Base-by-base conservation (phyloP, 345 rosid genomes). In the Acer yangbiense region DNA sequence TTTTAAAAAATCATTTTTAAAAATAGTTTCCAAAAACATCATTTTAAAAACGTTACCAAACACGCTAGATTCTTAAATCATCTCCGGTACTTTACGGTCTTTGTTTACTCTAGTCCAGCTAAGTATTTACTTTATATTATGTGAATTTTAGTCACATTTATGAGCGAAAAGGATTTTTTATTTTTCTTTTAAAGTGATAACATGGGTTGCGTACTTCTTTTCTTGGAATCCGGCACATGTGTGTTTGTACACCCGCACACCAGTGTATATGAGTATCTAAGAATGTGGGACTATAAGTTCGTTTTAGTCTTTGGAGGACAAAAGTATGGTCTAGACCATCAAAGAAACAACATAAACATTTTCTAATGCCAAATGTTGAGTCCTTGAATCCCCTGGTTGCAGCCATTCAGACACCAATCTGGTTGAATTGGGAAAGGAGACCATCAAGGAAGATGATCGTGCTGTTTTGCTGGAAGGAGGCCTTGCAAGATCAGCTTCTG, bases 381-480 rank as follows among this genome's bases (percentile, higher is more conserved):
- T 76, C 8, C 7, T 54, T 54, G 50, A 64, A 44, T 67, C 82
- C 25, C 76, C 71, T 18, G 73, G 20, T n/a, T 85, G 85, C 93
- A 97, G 99, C 78, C 98, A 97, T 83, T 93, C 99, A 48, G 98
- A 91, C 83, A 88, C 80, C 75, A 90, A 97, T 82, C 89, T 97
- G 81, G 89, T 72, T 88, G 99, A 93, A 68, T 85, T 89, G 87
- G 94, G 82, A 76, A 91, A 82, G 54, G 87, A 81, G 77, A 80
- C 90, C 6, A 80, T 77, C 79, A 92, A 91, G 83, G 98, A 94
- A 63, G 93, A 91, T 84, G 99, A 97, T 39, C 87, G 86, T 69
- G 89, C 94, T 83, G 94, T 88, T 79, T 83, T 94, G 87, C 84
- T 96, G 82, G 98, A 94, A 83, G 98, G 97, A 80, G 99, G 99